phyloP scores from a whole-genome alignment of 2,329 filamentous ascomycete species.

The Teratosphaeria viscida region DNA sequence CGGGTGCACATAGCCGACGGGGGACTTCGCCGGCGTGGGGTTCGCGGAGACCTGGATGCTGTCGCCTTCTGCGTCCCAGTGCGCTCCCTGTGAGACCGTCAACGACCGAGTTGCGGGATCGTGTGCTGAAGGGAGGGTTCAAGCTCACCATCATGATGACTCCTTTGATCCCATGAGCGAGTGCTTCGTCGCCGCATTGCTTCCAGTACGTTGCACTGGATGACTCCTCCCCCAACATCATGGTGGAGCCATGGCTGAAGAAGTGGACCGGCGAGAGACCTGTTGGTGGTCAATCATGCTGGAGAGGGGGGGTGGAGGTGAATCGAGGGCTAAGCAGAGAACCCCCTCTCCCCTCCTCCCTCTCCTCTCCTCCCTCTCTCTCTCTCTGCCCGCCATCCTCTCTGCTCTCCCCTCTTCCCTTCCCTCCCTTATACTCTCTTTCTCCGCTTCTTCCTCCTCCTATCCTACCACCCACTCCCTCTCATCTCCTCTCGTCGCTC shows the following conservation, averaged over 20 bases:
- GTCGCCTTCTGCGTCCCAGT: conserved; percentile 51
- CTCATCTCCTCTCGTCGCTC: background rate
- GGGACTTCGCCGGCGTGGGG: conserved; percentile 49
- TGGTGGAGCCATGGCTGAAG: conserved; percentile 61
- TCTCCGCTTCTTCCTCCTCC: no score
- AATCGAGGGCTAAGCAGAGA: no score
- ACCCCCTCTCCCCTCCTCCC: no score
- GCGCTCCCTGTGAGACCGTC: conserved; percentile 38
- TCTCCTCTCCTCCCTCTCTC: no score
- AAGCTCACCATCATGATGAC: conserved; percentile 48
- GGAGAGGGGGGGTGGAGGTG: no score
- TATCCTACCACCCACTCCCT: no score
- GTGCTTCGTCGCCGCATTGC: conserved; percentile 51
- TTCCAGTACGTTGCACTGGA: conserved; percentile 56
- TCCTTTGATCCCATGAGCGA: conserved; percentile 49
- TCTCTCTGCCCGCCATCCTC: no score
- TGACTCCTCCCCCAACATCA: conserved; percentile 59
- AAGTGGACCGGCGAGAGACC: conserved; percentile 48
- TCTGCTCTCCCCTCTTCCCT: no score
- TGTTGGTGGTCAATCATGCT: background rate
- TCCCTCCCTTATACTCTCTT: no score
- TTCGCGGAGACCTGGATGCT: conserved; percentile 52
- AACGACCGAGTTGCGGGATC: background rate
- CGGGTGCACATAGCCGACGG: conserved; percentile 57
- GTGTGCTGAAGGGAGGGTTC: background rate